Evolutionary conservation across 164 flowering plant species (phyloP), one percentile per base, ranked within the genome.

Genomic region (Aristolochia fimbriata): DNA sequence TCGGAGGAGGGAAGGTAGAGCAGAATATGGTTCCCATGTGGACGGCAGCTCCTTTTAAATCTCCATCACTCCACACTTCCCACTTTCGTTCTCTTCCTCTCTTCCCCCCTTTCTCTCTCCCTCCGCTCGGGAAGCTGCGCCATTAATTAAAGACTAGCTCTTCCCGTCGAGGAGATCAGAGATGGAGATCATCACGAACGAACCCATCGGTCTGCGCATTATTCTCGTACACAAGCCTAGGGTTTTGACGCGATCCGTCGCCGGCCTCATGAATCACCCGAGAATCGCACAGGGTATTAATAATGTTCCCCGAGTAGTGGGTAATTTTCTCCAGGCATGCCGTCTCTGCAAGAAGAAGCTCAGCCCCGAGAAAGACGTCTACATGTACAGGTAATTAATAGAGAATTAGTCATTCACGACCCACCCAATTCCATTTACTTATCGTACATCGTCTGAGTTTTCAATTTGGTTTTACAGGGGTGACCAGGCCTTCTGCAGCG

Each of bases 401-500:
- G 17, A 55, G 14, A 17, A n/a, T n/a, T n/a, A n/a, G n/a, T n/a
- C n/a, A n/a, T n/a, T n/a, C n/a, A n/a, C n/a, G n/a, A n/a, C n/a
- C n/a, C n/a, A n/a, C n/a, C n/a, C n/a, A n/a, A n/a, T n/a, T n/a
- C n/a, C n/a, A n/a, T n/a, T n/a, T n/a, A n/a, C n/a, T n/a, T n/a
- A n/a, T n/a, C n/a, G n/a, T n/a, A n/a, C n/a, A n/a, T n/a, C n/a
- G n/a, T n/a, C n/a, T n/a, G n/a, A n/a, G n/a, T n/a, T n/a, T n/a
- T 55, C 15, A 14, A 15, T 2, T 7, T 55, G 25, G 2, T 25
- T 23, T 10, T 61, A 67, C 77, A 83, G 83, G 70, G 86, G 84
- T 22, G 83, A 81, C 47, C 76, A 68, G 71, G 83, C 82, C 0
- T 83, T 74, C 60, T 83, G 88, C 59, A 83, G 84, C 68, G 66